Conservation (phyloP, 495 filamentous ascomycete species). For the Annulohypoxylon bovei region DNA sequence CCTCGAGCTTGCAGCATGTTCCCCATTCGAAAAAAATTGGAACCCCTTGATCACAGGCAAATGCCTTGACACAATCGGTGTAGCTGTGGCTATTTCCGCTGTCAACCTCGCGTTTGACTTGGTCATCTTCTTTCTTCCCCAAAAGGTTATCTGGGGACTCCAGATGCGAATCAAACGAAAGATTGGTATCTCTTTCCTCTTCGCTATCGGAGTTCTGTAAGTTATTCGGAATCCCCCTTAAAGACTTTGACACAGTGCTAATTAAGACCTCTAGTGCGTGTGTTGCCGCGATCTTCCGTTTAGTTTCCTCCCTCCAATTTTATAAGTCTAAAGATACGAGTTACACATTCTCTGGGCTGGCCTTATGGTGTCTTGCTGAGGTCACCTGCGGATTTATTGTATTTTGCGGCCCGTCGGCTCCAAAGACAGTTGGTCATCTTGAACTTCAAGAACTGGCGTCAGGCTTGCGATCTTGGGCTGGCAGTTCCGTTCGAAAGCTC, state of each 20-base stretch:
- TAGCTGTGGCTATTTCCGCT: neutral
- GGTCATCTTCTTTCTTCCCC: neutral
- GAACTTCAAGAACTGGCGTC: neutral
- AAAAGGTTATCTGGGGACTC: constrained; percentile 1
- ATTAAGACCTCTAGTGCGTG: neutral
- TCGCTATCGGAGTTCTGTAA: neutral
- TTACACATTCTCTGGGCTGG: neutral
- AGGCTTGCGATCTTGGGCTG: neutral
- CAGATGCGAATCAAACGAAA: neutral
- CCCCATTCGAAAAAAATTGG: neutral
- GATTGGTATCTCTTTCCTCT: neutral
- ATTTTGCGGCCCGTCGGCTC: neutral
- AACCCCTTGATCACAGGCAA: neutral
- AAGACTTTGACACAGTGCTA: neutral
- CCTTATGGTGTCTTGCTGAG: neutral
- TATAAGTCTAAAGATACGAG: neutral
- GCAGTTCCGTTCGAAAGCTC: neutral
- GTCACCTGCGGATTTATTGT: neutral
- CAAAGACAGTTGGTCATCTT: neutral
- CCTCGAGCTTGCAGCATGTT: neutral
- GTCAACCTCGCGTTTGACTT: neutral
- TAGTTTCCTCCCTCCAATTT: neutral
- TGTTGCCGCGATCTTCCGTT: neutral
- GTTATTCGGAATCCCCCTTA: neutral
- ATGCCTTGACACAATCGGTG: neutral